Conservation (phyloP, 495 filamentous ascomycete species). For the Jackrogersella minutella region DNA sequence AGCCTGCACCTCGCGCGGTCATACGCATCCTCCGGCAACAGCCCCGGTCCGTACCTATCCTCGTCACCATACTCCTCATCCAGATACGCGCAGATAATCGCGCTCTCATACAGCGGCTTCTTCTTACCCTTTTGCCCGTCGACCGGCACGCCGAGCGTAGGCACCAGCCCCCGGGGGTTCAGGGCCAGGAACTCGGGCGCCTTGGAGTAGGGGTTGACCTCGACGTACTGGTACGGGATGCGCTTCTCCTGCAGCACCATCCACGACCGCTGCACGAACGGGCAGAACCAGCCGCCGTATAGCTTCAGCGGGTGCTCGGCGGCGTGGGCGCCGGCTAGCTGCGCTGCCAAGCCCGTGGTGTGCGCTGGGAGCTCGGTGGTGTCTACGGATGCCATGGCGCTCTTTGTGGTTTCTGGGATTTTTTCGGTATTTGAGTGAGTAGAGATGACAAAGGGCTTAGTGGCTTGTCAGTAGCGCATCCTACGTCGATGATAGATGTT, state of each 20-base stretch:
- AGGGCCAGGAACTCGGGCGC: conserved; percentile 66
- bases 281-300: conserved; percentile 62
- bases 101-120: conserved; percentile 72
- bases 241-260: conserved; percentile 72
- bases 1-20: conserved; percentile 66
- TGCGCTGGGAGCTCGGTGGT: conserved; percentile 39
- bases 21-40: conserved; percentile 66
- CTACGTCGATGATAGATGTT: neutral
- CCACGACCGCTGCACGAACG: conserved; percentile 71
- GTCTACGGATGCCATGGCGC: conserved; percentile 43
- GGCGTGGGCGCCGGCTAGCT: conserved; percentile 46
- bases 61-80: conserved; percentile 65
- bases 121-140: conserved; percentile 38
- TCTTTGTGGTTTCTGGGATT: neutral
- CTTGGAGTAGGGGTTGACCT: conserved; percentile 78
- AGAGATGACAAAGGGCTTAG: neutral
- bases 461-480: conserved; percentile 1
- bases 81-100: conserved; percentile 72
- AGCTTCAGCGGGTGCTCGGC: conserved; percentile 52
- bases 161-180: conserved; percentile 75
- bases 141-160: conserved; percentile 60
- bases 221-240: conserved; percentile 76
- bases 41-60: conserved; percentile 42
- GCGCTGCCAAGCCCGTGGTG: conserved; percentile 48
- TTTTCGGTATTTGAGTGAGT: no score